These are phyloP conservation scores for Teratosphaeria zuluensis DNA, from an alignment of 2,329 filamentous ascomycete species.

Conservation along the genomic window DNA sequence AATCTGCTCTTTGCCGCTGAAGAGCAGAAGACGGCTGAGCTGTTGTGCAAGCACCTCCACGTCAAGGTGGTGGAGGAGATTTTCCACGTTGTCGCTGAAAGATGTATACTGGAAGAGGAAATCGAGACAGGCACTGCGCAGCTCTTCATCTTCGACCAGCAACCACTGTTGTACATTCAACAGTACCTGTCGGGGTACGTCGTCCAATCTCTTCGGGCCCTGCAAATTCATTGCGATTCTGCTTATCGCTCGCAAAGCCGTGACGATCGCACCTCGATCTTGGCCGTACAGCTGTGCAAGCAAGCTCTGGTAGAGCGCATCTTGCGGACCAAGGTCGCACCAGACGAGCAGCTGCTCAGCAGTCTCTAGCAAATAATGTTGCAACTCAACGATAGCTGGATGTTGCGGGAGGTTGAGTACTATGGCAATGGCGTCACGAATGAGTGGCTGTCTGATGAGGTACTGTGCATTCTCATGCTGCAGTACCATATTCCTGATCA, in stretches of 20 bases:
- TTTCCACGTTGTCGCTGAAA: slow-evolving; percentile 72
- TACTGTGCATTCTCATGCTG: slow-evolving; percentile 79
- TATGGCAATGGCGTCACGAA: slow-evolving; percentile 77
- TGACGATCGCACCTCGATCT: slow-evolving; percentile 75
- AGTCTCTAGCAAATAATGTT: slow-evolving; percentile 84
- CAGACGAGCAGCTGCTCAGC: slow-evolving; percentile 83
- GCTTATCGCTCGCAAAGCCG: slow-evolving; percentile 68
- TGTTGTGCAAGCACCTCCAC: slow-evolving; percentile 64
- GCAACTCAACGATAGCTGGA: slow-evolving; percentile 68
- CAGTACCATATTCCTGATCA: slow-evolving; percentile 93
- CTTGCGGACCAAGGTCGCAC: slow-evolving; percentile 59
- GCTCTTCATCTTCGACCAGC: slow-evolving; percentile 77
- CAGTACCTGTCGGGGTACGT: slow-evolving; percentile 57
- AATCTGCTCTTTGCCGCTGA: slow-evolving; percentile 20
- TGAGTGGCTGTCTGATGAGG: slow-evolving; percentile 61
- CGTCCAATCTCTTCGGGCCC: slow-evolving; percentile 64
- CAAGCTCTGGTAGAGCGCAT: slow-evolving; percentile 71
- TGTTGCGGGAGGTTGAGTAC: slow-evolving; percentile 66
- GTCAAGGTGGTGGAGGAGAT: slow-evolving; percentile 52
- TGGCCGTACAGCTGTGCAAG: slow-evolving; percentile 44
- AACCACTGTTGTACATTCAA: slow-evolving; percentile 64
- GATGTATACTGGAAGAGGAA: slow-evolving; percentile 95
- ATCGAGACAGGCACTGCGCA: slow-evolving; percentile 79
- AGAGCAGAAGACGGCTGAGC: slow-evolving; percentile 67
- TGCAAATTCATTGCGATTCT: slow-evolving; percentile 83